Conservation (phyloP, 768 basidiomycete genomes). For the Trametes sanguinea region DNA sequence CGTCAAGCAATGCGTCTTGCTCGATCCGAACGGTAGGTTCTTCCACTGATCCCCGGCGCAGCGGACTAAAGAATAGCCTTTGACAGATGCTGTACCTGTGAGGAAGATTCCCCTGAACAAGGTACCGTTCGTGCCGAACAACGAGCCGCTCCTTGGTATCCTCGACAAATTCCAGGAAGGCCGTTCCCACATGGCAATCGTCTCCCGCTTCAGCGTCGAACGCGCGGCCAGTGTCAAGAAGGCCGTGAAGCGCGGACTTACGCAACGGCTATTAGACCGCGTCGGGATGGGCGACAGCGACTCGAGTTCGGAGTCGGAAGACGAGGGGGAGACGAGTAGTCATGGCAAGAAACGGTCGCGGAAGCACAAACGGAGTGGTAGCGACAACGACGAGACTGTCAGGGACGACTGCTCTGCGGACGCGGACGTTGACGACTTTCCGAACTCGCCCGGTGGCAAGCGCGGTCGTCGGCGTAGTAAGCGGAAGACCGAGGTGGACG, state of each 20-base stretch:
- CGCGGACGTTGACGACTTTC: slow-evolving; percentile 1
- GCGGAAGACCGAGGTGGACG: slow-evolving; percentile 26
- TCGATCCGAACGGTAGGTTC: slow-evolving; percentile 71
- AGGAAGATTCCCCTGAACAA: slow-evolving; percentile 84
- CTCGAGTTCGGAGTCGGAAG: slow-evolving; percentile 50
- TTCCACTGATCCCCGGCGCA: slow-evolving; percentile 5
- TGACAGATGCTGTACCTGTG: slow-evolving; percentile 75
- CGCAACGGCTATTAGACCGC: slow-evolving; percentile 72
- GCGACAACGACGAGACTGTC: slow-evolving; percentile 30
- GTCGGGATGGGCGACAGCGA: slow-evolving; percentile 72
- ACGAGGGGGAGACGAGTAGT: slow-evolving; percentile 4
- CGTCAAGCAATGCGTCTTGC: slow-evolving; percentile 85
- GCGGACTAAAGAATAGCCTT: slow-evolving; percentile 5
- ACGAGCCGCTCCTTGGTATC: slow-evolving; percentile 82
- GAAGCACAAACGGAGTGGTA: slow-evolving; percentile 18
- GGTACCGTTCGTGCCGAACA: slow-evolving; percentile 83
- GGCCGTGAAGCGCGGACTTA: slow-evolving; percentile 77
- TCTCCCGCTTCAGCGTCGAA: slow-evolving; percentile 43
- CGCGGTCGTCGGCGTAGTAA: slow-evolving; percentile 23
- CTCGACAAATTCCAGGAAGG: slow-evolving; percentile 91
- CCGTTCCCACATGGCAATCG: slow-evolving; percentile 89
- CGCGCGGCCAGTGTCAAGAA: slow-evolving; percentile 78
- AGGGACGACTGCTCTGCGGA: slow-evolving; percentile 21
- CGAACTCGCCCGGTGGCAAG: slow-evolving; percentile 1
- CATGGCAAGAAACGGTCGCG: slow-evolving; percentile 10